Conservation (phyloP, 2,329 filamentous ascomycete species). For the Xylariaceae sp. region DNA sequence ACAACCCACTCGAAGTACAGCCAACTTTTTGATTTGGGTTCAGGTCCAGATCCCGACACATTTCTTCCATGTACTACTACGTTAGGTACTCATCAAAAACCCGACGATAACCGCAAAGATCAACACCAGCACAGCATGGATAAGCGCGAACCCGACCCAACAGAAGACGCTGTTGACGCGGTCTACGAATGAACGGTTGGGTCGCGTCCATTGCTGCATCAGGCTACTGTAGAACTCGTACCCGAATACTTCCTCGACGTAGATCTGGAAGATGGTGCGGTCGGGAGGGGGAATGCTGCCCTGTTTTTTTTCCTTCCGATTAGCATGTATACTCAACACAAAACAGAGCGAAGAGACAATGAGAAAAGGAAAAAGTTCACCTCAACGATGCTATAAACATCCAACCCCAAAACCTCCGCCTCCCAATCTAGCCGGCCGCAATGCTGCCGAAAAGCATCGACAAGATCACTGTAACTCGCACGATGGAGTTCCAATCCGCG, state of each 20-base stretch:
- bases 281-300: conserved; percentile 8
- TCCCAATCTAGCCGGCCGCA: conserved; percentile 16
- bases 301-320: conserved; percentile 5
- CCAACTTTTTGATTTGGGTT: too few species aligned
- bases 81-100: conserved; percentile 3
- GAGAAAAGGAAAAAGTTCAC: conserved; percentile 4
- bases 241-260: conserved; percentile 14
- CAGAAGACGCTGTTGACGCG: not conserved
- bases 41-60: too few species aligned
- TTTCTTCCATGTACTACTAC: too few species aligned
- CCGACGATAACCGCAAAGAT: conserved; percentile 1
- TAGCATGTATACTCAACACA: not conserved
- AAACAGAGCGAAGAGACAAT: not conserved
- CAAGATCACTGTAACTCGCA: conserved; percentile 1
- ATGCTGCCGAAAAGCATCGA: conserved; percentile 12
- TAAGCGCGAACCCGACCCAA: conserved; percentile 7
- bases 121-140: conserved; percentile 4
- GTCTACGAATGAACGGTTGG: not conserved
- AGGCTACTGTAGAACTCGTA: conserved; percentile 9
- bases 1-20: too few species aligned
- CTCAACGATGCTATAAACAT: conserved; percentile 15
- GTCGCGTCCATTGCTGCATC: conserved; percentile 2
- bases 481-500: conserved; percentile 13
- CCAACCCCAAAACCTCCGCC: conserved; percentile 14
- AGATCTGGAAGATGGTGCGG: conserved; percentile 12